Evolutionary conservation across 805 yeast species (phyloP).

Genomic region (Saturnispora bothae): DNA sequence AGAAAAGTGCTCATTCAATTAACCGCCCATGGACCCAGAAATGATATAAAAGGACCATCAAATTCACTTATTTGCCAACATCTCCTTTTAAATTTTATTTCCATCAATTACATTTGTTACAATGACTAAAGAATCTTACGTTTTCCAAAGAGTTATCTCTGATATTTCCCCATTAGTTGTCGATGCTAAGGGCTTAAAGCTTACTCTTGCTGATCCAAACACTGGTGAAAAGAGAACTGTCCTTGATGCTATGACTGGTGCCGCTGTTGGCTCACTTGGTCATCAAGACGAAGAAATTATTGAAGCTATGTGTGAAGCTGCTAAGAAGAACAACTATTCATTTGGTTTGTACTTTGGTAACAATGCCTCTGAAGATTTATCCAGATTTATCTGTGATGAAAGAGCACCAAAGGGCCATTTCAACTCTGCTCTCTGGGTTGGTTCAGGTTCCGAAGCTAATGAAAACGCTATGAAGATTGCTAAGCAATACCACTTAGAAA

Average conservation of each 20-base stretch:
- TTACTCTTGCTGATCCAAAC: constrained; percentile 28
- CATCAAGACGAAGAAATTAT: constrained; percentile 33
- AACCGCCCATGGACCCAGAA: no score
- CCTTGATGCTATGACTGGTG: constrained; percentile 40
- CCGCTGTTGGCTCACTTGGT: constrained; percentile 43
- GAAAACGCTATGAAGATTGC: constrained; percentile 73
- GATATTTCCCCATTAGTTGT: constrained; percentile 15
- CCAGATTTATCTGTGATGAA: constrained; percentile 34
- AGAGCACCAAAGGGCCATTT: constrained; percentile 31
- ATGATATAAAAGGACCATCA: background rate
- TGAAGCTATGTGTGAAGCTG: constrained; percentile 30
- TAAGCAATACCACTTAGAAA: constrained; percentile 35
- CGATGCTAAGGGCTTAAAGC: constrained; percentile 16
- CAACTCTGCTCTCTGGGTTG: constrained; percentile 38
- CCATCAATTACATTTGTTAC: no score
- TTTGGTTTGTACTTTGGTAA: constrained; percentile 28
- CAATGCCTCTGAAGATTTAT: constrained; percentile 33
- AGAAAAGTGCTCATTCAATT: constrained; percentile 1
- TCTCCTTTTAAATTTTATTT: no score
- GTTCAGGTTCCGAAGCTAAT: constrained; percentile 73
- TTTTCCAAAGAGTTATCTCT: constrained; percentile 18
- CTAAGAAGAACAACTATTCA: constrained; percentile 29
- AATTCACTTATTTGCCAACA: no score
- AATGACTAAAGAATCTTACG: constrained; percentile 12
- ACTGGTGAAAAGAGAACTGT: constrained; percentile 28